Evolutionary conservation across 805 yeast genomes (phyloP), one percentile per base, ranked within the genome.

Genomic region (Saccharomycopsis sp.): DNA sequence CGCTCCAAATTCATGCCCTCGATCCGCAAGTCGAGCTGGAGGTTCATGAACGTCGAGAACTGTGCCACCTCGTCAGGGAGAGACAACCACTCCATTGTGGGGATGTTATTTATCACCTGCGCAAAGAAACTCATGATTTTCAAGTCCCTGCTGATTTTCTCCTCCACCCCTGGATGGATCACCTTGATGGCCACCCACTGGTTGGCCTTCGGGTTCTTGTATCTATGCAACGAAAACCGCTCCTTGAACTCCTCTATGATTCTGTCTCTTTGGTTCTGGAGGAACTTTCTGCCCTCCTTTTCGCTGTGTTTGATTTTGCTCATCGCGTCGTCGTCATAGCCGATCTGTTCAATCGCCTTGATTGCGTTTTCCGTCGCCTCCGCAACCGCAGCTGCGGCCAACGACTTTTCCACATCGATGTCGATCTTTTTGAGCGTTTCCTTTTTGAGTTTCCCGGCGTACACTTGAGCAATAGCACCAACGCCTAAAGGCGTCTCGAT

Each of bases 381-480:
- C 8, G 48, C 48, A 29, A 29, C 37, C 7, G 48, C 48, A 12
- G 18, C 48, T 7, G 21, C 48, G 16, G 48, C 48, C 18, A 44
- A 18, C 16, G 48, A 44, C 21, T 48, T 16, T 16, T 47, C 53
- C 18, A 52, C 24, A 15, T 57, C 60, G 1, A 65, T 70, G 34
- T 65, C 68, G 18, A 73, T 74, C 58, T 70, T 69, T 7, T 70
- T 65, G 21, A 81, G 69, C 12, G 79, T 78, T 47, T 72, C 71
- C 16, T 71, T 67, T 15, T 83, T 79, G 23, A 89, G 71, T 62
- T 82, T 83, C 1, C 88, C 97, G 44, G 80, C 71, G 71, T 92
- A 89, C 2, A 94, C 99, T 71, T 94, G 99, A 1, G 97, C 99
- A 73, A 94, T 94, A 1, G 99, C 97, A 14, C 99, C 99, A n/a